Percentiles rank a stretch among this genome's conserved stretches.
phyloP scores from a whole-genome alignment of 2,329 filamentous ascomycete species.

The Dactylella cylindrospora region DNA sequence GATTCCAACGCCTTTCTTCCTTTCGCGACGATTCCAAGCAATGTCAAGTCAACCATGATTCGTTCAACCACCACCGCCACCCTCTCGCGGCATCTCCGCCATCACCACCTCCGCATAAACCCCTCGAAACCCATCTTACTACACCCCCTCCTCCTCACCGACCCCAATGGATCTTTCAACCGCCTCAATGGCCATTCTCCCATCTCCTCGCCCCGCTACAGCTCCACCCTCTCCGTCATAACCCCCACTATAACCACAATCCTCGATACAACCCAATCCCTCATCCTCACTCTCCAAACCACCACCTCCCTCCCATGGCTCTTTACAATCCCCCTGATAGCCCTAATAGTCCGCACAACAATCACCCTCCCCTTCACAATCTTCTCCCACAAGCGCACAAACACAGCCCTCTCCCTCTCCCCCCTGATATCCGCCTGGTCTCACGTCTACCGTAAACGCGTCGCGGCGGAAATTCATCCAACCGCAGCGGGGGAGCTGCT shows the following conservation, averaged over 20 bases:
- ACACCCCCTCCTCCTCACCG: slow-evolving; percentile 5
- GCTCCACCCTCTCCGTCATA: slow-evolving; percentile 21
- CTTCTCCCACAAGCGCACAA: slow-evolving; percentile 44
- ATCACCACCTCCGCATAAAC: slow-evolving; percentile 15
- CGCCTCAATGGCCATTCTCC: slow-evolving; percentile 5
- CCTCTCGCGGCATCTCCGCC: slow-evolving; percentile 21
- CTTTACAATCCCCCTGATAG: slow-evolving; percentile 46
- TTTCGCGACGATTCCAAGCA: neutral
- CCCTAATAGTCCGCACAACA: slow-evolving; percentile 44
- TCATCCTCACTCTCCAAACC: slow-evolving; percentile 45
- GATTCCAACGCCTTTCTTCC: neutral
- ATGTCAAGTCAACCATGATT: slow-evolving; percentile 34
- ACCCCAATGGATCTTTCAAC: too few relatives aligned
- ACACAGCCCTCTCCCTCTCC: slow-evolving; percentile 39
- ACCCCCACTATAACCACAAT: slow-evolving; percentile 27
- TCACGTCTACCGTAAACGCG: slow-evolving; percentile 14
- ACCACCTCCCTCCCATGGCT: slow-evolving; percentile 46
- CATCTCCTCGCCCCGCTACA: neutral
- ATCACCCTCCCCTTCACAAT: slow-evolving; percentile 46
- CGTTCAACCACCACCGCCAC: slow-evolving; percentile 13
- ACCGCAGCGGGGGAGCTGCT: slow-evolving; percentile 4
- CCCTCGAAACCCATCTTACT: too few relatives aligned
- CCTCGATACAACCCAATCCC: slow-evolving; percentile 19
- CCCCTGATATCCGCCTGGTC: slow-evolving; percentile 45
- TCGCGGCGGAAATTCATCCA: slow-evolving; percentile 8